Percentiles rank a stretch among this genome's conserved stretches.
Conservation (phyloP, 768 basidiomycete species). For the Lactarius pseudohatsudake region DNA sequence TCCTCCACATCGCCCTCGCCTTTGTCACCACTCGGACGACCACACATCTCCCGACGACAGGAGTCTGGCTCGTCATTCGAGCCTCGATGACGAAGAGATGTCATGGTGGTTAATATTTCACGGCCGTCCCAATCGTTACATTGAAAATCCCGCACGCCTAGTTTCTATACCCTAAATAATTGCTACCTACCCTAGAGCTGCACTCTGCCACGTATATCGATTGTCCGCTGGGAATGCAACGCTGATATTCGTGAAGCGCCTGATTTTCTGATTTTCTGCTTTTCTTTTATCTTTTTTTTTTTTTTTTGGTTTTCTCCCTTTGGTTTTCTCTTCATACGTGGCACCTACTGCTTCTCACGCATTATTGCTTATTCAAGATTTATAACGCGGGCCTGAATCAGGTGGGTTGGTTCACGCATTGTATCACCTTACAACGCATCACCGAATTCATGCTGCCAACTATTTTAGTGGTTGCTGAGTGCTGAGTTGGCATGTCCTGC, state of each 20-base stretch:
- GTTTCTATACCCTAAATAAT: conserved; percentile 19
- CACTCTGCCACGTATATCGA: conserved; percentile 1
- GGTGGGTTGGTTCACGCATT: background rate
- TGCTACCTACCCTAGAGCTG: conserved; percentile 5
- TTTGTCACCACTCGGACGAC: conserved; percentile 17
- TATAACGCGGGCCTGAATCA: background rate
- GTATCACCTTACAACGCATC: no score
- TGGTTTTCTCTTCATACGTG: background rate
- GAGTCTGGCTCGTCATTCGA: conserved; percentile 21
- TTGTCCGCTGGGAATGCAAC: conserved; percentile 1
- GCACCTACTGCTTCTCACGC: background rate
- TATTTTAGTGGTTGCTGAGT: no score
- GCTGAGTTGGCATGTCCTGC: background rate
- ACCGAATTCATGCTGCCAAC: no score
- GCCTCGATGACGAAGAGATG: conserved; percentile 14
- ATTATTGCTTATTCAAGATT: background rate
- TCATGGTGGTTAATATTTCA: background rate
- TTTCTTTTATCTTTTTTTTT: background rate
- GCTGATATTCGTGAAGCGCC: conserved; percentile 6
- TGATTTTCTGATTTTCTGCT: no score
- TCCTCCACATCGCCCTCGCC: conserved; percentile 1
- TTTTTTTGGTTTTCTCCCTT: background rate
- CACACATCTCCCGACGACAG: conserved; percentile 10
- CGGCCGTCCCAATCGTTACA: background rate
- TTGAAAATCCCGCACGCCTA: background rate